Conservation (phyloP, 768 basidiomycete genomes). For the Thelephora ganbajun region DNA sequence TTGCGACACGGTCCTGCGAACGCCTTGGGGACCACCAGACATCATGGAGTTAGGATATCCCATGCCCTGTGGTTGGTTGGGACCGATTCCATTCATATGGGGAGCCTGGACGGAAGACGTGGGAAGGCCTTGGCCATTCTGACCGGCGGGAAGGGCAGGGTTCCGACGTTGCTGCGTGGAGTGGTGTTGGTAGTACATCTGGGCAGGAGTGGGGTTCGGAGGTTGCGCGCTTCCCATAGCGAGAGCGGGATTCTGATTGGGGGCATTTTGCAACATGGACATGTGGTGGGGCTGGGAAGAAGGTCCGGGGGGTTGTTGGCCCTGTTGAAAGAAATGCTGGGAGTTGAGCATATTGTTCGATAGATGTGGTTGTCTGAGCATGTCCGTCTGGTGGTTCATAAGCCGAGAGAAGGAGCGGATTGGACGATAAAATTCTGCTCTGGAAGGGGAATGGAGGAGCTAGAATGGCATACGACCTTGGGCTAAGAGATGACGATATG, state of each 20-base stretch:
- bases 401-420: neutral
- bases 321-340: constrained; percentile 23
- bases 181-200: constrained; percentile 12
- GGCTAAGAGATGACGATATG: neutral
- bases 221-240: constrained; percentile 16
- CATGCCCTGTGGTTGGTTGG: constrained; percentile 27
- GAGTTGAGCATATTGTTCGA: constrained; percentile 21
- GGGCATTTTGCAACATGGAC: constrained; percentile 20
- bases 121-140: constrained; percentile 19
- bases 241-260: constrained; percentile 14
- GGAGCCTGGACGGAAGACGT: constrained; percentile 16
- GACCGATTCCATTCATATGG: constrained; percentile 20
- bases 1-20: constrained; percentile 48
- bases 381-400: constrained; percentile 41
- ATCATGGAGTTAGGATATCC: constrained; percentile 27
- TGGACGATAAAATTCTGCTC: constrained; percentile 5
- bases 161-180: constrained; percentile 20
- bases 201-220: constrained; percentile 11
- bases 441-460: constrained; percentile 9
- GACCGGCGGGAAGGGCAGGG: constrained; percentile 23
- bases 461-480: neutral
- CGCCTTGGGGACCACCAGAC: constrained; percentile 22
- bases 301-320: constrained; percentile 18
- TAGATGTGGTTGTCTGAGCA: constrained; percentile 32
- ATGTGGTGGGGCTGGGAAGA: constrained; percentile 23